phyloP scores from a whole-genome alignment of 768 basidiomycete genomes.

The Lactarius tabidus region DNA sequence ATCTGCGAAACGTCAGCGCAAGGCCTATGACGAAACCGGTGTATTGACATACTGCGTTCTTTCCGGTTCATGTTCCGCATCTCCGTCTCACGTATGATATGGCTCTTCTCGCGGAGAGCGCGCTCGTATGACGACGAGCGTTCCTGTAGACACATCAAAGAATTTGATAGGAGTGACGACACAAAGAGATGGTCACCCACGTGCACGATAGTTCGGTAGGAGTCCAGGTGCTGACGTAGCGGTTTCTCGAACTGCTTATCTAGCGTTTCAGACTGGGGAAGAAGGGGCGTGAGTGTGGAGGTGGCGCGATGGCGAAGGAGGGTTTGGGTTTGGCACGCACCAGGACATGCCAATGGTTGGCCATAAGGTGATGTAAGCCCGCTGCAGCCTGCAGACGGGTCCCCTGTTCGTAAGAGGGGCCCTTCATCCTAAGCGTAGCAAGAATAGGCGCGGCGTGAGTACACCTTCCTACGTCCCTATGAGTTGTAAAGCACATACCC shows the following conservation, averaged over 20 bases:
- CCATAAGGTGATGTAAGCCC: conserved; percentile 86
- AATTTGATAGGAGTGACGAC: conserved; percentile 4
- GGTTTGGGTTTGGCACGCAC: conserved; percentile 41
- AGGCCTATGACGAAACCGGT: neutral
- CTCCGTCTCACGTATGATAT: conserved; percentile 81
- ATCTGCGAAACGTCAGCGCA: conserved; percentile 45
- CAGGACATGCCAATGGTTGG: conserved; percentile 90
- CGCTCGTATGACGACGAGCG: conserved; percentile 82
- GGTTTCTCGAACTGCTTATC: conserved; percentile 90
- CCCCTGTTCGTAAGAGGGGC: conserved; percentile 74
- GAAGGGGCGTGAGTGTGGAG: neutral
- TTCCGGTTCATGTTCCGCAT: conserved; percentile 79
- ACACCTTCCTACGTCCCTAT: neutral
- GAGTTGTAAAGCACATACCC: conserved; percentile 48
- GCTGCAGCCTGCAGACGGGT: conserved; percentile 81
- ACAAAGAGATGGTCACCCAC: conserved; percentile 38
- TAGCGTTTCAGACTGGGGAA: conserved; percentile 67
- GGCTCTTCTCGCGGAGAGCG: conserved; percentile 76
- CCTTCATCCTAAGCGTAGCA: conserved; percentile 54
- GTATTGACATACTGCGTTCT: conserved; percentile 64
- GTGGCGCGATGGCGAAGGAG: neutral
- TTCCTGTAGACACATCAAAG: conserved; percentile 49
- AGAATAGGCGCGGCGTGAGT: neutral
- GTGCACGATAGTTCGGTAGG: conserved; percentile 67
- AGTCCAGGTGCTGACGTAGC: conserved; percentile 76